These are phyloP conservation scores for Balansia obtecta DNA, from an alignment of 2,329 filamentous ascomycete species.

Conservation along the genomic window DNA sequence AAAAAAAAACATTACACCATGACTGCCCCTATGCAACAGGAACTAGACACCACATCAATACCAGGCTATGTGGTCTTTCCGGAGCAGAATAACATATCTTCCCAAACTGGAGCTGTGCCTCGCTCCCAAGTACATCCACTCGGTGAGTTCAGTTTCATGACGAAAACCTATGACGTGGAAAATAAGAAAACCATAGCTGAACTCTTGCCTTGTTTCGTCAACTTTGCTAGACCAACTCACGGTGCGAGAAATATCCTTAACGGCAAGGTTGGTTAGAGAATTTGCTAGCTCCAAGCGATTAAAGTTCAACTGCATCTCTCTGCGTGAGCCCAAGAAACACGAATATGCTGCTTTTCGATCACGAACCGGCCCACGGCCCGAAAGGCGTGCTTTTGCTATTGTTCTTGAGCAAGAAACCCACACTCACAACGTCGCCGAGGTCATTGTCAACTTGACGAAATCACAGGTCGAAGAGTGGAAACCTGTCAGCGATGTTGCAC, in stretches of 20 bases:
- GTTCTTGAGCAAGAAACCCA: slow-evolving; percentile 27
- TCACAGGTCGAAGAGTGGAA: slow-evolving; percentile 31
- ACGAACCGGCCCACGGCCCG: slow-evolving; percentile 31
- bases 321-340: slow-evolving; percentile 52
- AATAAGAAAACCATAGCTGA: not conserved
- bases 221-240: slow-evolving; percentile 36
- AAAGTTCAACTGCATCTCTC: slow-evolving; percentile 51
- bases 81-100: slow-evolving; percentile 26
- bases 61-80: slow-evolving; percentile 33
- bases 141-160: slow-evolving; percentile 11
- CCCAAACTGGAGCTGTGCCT: slow-evolving; percentile 20
- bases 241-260: slow-evolving; percentile 38
- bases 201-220: not conserved
- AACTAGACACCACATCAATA: slow-evolving; percentile 27
- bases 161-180: not conserved
- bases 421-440: slow-evolving; percentile 30
- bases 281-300: slow-evolving; percentile 19
- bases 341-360: slow-evolving; percentile 48
- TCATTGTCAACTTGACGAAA: slow-evolving; percentile 36
- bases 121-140: slow-evolving; percentile 23
- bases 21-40: slow-evolving; percentile 10
- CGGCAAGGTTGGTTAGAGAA: slow-evolving; percentile 35
- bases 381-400: slow-evolving; percentile 38
- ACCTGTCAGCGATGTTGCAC: slow-evolving; percentile 31
- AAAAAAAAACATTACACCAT: slow-evolving; percentile 6